These are phyloP conservation scores for Polygonum maritimum DNA, from an alignment of 148 eudicot genomes.

Conservation along the genomic window DNA sequence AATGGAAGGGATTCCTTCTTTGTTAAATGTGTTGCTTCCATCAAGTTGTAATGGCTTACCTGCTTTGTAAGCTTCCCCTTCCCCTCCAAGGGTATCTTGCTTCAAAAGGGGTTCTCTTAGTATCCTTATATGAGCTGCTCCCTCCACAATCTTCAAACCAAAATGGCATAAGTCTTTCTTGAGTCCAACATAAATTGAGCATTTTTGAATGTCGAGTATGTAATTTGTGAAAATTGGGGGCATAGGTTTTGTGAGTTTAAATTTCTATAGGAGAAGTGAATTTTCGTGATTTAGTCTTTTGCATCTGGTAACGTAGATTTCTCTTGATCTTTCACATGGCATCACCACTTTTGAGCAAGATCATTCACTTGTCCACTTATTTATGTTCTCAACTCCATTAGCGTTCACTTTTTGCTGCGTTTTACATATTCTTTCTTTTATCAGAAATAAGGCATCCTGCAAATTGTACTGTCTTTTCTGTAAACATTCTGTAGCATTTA, in stretches of 20 bases:
- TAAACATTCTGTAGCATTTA: background rate
- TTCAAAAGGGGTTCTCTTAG: background rate
- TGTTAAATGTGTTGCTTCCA: slow-evolving; percentile 80
- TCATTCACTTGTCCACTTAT: background rate
- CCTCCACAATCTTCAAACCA: background rate
- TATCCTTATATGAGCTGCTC: background rate
- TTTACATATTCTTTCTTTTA: background rate
- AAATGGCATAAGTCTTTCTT: background rate
- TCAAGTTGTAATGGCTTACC: slow-evolving; percentile 78
- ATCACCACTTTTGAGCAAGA: background rate
- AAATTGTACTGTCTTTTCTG: background rate
- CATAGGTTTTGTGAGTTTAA: background rate
- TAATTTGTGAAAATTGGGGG: background rate
- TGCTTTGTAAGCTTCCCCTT: slow-evolving; percentile 43
- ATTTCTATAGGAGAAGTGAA: background rate
- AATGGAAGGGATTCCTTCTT: slow-evolving; percentile 92
- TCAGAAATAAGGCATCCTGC: background rate
- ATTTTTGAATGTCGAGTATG: background rate
- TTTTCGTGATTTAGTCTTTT: background rate
- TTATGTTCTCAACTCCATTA: background rate
- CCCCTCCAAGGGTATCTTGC: background rate
- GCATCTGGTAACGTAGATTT: background rate
- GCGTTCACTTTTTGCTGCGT: background rate
- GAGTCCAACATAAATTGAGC: background rate
- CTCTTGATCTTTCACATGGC: background rate